Evolutionary conservation across 2,329 filamentous ascomycete genomes (phyloP).

Genomic region (Pyrenophora graminea): DNA sequence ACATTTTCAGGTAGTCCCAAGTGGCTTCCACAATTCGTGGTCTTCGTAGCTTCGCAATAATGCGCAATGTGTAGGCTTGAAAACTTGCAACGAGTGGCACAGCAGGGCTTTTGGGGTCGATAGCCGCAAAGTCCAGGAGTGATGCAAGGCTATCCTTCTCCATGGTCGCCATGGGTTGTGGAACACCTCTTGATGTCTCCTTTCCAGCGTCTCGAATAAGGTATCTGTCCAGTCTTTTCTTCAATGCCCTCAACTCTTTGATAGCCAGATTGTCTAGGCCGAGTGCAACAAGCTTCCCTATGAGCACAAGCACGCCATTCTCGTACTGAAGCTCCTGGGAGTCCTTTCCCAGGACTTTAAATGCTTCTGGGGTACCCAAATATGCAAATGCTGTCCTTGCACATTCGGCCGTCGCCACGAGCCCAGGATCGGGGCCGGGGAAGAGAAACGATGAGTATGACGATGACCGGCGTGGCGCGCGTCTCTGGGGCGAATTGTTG

Average conservation of each 20-base stretch:
- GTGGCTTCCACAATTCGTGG: slow-evolving; percentile 63
- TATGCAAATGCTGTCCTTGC: slow-evolving; percentile 69
- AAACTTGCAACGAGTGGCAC: slow-evolving; percentile 64
- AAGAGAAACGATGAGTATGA: slow-evolving; percentile 38
- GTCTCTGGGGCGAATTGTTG: slow-evolving; percentile 57
- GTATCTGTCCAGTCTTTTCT: slow-evolving; percentile 60
- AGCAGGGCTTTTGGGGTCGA: slow-evolving; percentile 38
- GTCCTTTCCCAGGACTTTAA: slow-evolving; percentile 56
- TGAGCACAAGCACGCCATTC: slow-evolving; percentile 70
- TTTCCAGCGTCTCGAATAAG: slow-evolving; percentile 18
- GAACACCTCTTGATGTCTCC: slow-evolving; percentile 15
- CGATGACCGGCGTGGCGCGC: slow-evolving; percentile 44
- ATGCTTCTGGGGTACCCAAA: slow-evolving; percentile 61
- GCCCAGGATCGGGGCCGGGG: slow-evolving; percentile 37
- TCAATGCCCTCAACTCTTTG: slow-evolving; percentile 70
- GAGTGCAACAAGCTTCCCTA: slow-evolving; percentile 67
- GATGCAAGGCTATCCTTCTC: slow-evolving; percentile 59
- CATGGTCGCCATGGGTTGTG: slow-evolving; percentile 37
- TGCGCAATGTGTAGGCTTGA: slow-evolving; percentile 67
- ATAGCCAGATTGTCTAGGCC: slow-evolving; percentile 69
- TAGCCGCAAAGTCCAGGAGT: slow-evolving; percentile 64
- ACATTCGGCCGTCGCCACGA: slow-evolving; percentile 68
- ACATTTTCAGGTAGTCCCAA: slow-evolving; percentile 59
- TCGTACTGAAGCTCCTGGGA: slow-evolving; percentile 71
- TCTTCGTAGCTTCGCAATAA: slow-evolving; percentile 65